A percentile compares a stretch with the other conserved stretches of the same genome.
Conservation (phyloP, 2,329 filamentous ascomycete genomes). For the Aspergillus ruber region DNA sequence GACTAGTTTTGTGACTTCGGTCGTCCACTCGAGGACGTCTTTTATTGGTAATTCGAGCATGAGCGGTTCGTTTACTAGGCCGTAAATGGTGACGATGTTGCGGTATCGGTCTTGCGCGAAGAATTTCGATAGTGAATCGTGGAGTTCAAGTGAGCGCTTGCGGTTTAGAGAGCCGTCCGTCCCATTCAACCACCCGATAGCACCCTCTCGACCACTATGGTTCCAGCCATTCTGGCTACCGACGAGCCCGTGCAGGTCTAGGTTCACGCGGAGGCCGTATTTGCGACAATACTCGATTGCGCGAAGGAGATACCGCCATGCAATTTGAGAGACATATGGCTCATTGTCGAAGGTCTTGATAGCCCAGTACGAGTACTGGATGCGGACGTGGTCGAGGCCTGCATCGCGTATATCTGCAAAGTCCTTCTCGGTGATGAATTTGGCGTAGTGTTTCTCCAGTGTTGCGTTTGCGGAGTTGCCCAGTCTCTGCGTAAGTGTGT, state of each 20-base stretch:
- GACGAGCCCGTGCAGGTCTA: conserved; percentile 86
- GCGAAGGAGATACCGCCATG: conserved; percentile 88
- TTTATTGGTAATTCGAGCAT: conserved; percentile 65
- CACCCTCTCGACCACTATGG: conserved; percentile 77
- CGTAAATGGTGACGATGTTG: conserved; percentile 88
- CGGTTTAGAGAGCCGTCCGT: conserved; percentile 71
- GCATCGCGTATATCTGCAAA: conserved; percentile 80
- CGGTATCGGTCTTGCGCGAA: conserved; percentile 90
- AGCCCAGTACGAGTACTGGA: conserved; percentile 93
- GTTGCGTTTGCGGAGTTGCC: conserved; percentile 60
- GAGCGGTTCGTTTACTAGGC: conserved; percentile 86
- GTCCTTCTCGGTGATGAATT: conserved; percentile 76
- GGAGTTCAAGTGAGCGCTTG: conserved; percentile 76
- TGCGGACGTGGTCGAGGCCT: conserved; percentile 93
- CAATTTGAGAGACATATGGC: conserved; percentile 77
- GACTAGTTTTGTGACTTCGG: conserved; percentile 63
- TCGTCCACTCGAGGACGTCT: conserved; percentile 73
- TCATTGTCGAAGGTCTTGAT: conserved; percentile 67
- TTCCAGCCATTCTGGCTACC: conserved; percentile 98
- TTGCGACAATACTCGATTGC: conserved; percentile 91
- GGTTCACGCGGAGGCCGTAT: conserved; percentile 83
- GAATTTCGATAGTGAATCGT: conserved; percentile 81
- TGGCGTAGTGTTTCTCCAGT: conserved; percentile 86
- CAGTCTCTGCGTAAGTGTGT: conserved; percentile 65
- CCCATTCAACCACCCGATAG: conserved; percentile 86